Conservation (phyloP, 202 grass and related monocot species). For the Brachypodium distachyon region DNA sequence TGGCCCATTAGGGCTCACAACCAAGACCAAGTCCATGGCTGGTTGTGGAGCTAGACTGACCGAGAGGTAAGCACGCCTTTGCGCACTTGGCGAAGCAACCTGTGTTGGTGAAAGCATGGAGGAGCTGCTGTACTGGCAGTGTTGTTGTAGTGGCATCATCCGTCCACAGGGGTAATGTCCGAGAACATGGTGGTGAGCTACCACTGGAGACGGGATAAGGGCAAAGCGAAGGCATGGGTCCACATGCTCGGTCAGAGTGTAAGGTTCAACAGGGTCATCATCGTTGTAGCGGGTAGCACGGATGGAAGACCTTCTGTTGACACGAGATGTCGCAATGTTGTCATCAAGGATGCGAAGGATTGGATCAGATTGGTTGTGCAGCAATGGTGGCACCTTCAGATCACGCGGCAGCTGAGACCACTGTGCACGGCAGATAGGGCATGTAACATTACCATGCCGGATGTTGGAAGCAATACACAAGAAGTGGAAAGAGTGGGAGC, state of each 20-base stretch:
- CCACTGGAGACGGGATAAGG: constrained; percentile 38
- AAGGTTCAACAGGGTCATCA: constrained; percentile 73
- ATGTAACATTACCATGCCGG: constrained; percentile 76
- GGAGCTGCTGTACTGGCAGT: constrained; percentile 35
- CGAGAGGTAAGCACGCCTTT: constrained; percentile 61
- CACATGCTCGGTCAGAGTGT: constrained; percentile 26
- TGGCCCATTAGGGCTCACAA: constrained; percentile 78
- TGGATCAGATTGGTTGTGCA: constrained; percentile 65
- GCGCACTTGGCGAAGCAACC: constrained; percentile 30
- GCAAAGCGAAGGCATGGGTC: constrained; percentile 56
- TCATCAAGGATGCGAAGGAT: constrained; percentile 94
- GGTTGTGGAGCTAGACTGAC: constrained; percentile 65
- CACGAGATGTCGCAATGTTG: constrained; percentile 81
- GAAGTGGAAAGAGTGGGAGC: constrained; percentile 87
- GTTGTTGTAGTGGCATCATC: constrained; percentile 27
- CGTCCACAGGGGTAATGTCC: constrained; percentile 39
- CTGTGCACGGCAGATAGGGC: constrained; percentile 88
- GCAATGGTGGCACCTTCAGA: constrained; percentile 60
- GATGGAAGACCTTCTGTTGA: constrained; percentile 72
- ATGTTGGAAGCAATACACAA: constrained; percentile 90
- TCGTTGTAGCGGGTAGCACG: constrained; percentile 79
- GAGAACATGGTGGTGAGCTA: constrained; percentile 22
- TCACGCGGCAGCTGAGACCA: constrained; percentile 86
- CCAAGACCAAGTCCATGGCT: constrained; percentile 74
- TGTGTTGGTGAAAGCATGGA: constrained; percentile 30